phyloP scores from a whole-genome alignment of 2,329 filamentous ascomycete species.

The Alternaria sp. region DNA sequence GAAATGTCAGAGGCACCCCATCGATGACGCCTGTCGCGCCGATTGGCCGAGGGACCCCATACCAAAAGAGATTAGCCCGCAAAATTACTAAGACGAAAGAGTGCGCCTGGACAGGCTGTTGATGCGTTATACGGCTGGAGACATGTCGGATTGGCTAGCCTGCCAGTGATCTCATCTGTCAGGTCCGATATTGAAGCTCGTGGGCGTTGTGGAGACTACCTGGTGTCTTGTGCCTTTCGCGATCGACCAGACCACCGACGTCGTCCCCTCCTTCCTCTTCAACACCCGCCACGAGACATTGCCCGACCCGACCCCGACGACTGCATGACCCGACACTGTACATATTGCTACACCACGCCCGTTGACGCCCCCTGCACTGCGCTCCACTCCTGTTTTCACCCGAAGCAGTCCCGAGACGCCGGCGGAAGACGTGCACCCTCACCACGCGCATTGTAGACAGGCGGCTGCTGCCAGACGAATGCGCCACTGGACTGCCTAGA shows the following conservation, averaged over 20 bases:
- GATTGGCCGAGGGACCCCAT: conserved; percentile 24
- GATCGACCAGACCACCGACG: conserved; percentile 20
- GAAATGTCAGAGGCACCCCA: conserved; percentile 19
- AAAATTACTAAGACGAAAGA: conserved; percentile 27
- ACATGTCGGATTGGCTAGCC: conserved; percentile 7
- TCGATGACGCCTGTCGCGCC: conserved; percentile 25
- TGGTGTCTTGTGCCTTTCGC: conserved; percentile 17
- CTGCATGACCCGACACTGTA: conserved; percentile 10
- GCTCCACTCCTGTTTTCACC: conserved; percentile 9
- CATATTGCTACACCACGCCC: conserved; percentile 2
- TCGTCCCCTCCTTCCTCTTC: conserved; percentile 21
- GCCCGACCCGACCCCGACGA: conserved; percentile 7
- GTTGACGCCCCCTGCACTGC: conserved; percentile 10
- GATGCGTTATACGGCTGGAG: conserved; percentile 4
- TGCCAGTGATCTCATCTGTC: conserved; percentile 1
- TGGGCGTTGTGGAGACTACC: conserved; percentile 17
- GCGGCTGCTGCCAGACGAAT: conserved; percentile 20
- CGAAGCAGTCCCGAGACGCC: conserved; percentile 37
- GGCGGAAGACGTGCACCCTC: conserved; percentile 21
- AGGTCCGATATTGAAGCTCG: conserved; percentile 11
- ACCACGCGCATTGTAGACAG: conserved; percentile 23
- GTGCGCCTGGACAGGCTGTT: conserved; percentile 13
- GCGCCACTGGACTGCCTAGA: conserved; percentile 22
- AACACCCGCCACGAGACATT: conserved; percentile 19
- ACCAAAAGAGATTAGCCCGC: conserved; percentile 21